A percentile compares a stretch with the other conserved stretches of the same genome.
phyloP scores from a whole-genome alignment of 2,329 filamentous ascomycete genomes.

The Calonectria hongkongensis region DNA sequence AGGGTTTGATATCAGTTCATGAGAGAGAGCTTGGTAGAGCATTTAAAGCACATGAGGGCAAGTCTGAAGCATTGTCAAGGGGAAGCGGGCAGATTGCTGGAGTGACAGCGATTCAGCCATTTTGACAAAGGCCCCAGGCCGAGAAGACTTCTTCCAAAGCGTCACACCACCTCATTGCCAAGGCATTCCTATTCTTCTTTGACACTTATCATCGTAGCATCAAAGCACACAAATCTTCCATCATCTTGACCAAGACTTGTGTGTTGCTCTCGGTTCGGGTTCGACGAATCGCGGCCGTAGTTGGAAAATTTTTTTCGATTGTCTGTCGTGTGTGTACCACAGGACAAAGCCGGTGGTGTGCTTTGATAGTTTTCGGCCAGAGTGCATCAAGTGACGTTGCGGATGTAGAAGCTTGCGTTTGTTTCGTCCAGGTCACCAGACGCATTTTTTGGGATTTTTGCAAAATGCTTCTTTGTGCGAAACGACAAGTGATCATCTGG shows the following conservation, averaged over 20 bases:
- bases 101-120: slow-evolving; percentile 32
- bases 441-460: slow-evolving; percentile 8
- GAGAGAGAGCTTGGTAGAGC: slow-evolving; percentile 29
- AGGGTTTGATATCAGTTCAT: slow-evolving; percentile 26
- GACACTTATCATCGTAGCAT: neutral
- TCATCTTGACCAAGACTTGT: neutral
- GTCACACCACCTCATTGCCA: neutral
- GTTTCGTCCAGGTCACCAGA: slow-evolving; percentile 15
- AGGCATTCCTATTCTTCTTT: slow-evolving; percentile 4
- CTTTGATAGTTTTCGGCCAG: slow-evolving; percentile 8
- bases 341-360: slow-evolving; percentile 24
- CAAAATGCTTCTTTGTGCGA: slow-evolving; percentile 6
- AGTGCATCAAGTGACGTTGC: slow-evolving; percentile 5
- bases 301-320: neutral
- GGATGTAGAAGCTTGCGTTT: neutral
- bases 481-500: neutral
- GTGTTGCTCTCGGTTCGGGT: slow-evolving; percentile 29
- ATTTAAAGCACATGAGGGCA: slow-evolving; percentile 19
- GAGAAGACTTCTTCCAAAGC: slow-evolving; percentile 5
- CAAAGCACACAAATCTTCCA: slow-evolving; percentile 16
- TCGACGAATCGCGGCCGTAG: slow-evolving; percentile 17
- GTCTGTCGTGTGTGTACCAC: slow-evolving; percentile 5
- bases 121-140: slow-evolving; percentile 29
- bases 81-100: neutral
- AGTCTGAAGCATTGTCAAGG: slow-evolving; percentile 10